These are phyloP conservation scores for Brachypodium distachyon DNA, from an alignment of 202 grass and related monocot genomes.

Conservation along the genomic window DNA sequence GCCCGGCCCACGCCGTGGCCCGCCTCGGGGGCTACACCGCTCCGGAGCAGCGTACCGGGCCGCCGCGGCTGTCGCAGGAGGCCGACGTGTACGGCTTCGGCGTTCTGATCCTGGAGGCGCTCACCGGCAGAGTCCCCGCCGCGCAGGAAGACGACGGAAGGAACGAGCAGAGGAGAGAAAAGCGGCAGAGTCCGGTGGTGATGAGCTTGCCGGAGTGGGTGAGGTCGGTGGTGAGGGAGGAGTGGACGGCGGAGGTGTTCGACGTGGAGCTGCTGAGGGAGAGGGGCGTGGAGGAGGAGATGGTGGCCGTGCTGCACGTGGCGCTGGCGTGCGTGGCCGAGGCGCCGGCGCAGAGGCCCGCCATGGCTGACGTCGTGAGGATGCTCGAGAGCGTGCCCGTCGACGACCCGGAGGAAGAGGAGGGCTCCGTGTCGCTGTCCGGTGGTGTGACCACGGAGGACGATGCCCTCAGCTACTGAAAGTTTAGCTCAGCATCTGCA, in stretches of 20 bases:
- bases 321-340: slow-evolving; percentile 48
- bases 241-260: slow-evolving; percentile 96
- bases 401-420: slow-evolving; percentile 52
- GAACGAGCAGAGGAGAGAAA: slow-evolving; percentile 15
- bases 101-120: slow-evolving; percentile 68
- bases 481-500: neutral
- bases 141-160: neutral
- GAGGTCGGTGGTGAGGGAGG: slow-evolving; percentile 78
- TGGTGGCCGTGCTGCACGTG: slow-evolving; percentile 82
- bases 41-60: slow-evolving; percentile 48
- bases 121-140: slow-evolving; percentile 54
- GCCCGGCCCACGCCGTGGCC: slow-evolving; percentile 46
- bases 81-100: slow-evolving; percentile 91
- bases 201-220: slow-evolving; percentile 67
- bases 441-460: slow-evolving; percentile 52
- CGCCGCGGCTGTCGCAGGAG: slow-evolving; percentile 59
- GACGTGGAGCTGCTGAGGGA: slow-evolving; percentile 83
- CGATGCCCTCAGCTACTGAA: slow-evolving; percentile 54
- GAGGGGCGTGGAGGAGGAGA: slow-evolving; percentile 87
- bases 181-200: slow-evolving; percentile 4
- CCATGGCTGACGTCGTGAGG: slow-evolving; percentile 43
- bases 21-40: slow-evolving; percentile 61
- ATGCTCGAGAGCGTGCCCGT: slow-evolving; percentile 62
- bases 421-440: slow-evolving; percentile 44
- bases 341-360: slow-evolving; percentile 51